Percentiles rank a stretch among this genome's conserved stretches.
Conservation (phyloP, 2,329 filamentous ascomycete genomes). For the Microascus cirrosus region DNA sequence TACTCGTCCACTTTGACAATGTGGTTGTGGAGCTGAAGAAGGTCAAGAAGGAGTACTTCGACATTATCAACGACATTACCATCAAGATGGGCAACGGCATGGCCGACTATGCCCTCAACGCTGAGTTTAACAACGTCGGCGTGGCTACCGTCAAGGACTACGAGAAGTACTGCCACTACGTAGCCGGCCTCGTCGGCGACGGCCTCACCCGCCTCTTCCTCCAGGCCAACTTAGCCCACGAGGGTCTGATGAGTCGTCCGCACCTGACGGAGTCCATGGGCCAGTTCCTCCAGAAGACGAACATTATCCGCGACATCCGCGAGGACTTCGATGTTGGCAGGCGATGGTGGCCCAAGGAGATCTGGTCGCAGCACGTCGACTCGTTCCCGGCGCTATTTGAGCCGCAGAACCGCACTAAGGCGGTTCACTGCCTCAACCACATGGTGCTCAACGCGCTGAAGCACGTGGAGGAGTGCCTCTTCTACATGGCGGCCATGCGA, state of each 20-base stretch:
- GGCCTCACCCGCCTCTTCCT: conserved; percentile 87
- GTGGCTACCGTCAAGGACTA: conserved; percentile 81
- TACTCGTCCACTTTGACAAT: conserved; percentile 85
- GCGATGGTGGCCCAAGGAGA: conserved; percentile 89
- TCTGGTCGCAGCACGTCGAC: conserved; percentile 92
- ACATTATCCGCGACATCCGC: conserved; percentile 91
- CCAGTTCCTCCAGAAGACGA: conserved; percentile 94
- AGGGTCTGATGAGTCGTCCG: conserved; percentile 65
- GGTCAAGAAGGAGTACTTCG: conserved; percentile 72
- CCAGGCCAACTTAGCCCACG: conserved; percentile 75
- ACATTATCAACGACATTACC: conserved; percentile 86
- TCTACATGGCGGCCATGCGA: conserved; percentile 88
- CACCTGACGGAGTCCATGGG: conserved; percentile 91
- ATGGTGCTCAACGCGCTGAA: conserved; percentile 87
- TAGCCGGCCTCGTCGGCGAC: conserved; percentile 96
- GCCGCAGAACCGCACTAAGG: conserved; percentile 63
- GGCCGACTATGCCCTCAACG: conserved; percentile 86
- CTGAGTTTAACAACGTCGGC: conserved; percentile 68
- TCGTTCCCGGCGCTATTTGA: conserved; percentile 86
- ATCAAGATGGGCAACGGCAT: conserved; percentile 96
- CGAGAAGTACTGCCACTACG: conserved; percentile 95
- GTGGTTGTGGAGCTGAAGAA: conserved; percentile 80
- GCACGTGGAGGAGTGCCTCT: conserved; percentile 87
- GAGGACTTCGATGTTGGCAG: conserved; percentile 84
- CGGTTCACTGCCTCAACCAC: conserved; percentile 77